Percentiles rank a stretch among this genome's conserved stretches.
Evolutionary conservation across 2,329 filamentous ascomycete species (phyloP).

Genomic region (Alternaria dauci): DNA sequence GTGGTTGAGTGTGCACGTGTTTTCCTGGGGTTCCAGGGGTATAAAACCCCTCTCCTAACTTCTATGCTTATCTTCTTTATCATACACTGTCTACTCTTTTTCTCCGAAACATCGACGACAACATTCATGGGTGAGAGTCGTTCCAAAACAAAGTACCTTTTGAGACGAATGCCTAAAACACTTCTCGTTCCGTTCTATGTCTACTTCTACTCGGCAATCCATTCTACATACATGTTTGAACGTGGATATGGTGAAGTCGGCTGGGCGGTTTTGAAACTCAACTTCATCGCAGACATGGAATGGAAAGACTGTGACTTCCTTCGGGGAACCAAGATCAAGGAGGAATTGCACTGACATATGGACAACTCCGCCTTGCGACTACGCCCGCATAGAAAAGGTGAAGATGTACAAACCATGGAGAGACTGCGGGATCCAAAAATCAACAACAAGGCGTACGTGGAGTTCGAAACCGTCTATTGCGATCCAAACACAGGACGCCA

Average conservation of each 20-base stretch:
- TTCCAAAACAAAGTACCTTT: not conserved
- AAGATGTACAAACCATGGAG: too few relatives aligned
- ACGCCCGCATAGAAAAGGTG: not conserved
- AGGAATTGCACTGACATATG: not conserved
- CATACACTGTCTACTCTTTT: not conserved
- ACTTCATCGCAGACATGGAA: rapidly evolving
- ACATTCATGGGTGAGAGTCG: not conserved
- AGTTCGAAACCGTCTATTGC: too few relatives aligned
- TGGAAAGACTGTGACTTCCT: too few relatives aligned
- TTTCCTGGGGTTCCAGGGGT: not conserved
- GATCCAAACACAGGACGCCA: too few relatives aligned
- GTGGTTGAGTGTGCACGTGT: not conserved
- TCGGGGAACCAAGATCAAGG: not conserved
- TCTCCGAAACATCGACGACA: not conserved
- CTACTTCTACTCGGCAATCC: not conserved
- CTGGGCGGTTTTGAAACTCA: not conserved
- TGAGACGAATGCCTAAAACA: not conserved
- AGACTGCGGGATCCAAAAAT: too few relatives aligned
- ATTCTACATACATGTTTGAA: not conserved
- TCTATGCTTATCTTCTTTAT: not conserved
- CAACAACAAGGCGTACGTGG: too few relatives aligned
- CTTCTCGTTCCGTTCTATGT: not conserved
- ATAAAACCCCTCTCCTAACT: not conserved
- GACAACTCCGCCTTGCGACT: not conserved
- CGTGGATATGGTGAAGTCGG: too few relatives aligned